Base-by-base conservation (phyloP, 352 stramenopile genomes). In the Phytophthora agathidicida region DNA sequence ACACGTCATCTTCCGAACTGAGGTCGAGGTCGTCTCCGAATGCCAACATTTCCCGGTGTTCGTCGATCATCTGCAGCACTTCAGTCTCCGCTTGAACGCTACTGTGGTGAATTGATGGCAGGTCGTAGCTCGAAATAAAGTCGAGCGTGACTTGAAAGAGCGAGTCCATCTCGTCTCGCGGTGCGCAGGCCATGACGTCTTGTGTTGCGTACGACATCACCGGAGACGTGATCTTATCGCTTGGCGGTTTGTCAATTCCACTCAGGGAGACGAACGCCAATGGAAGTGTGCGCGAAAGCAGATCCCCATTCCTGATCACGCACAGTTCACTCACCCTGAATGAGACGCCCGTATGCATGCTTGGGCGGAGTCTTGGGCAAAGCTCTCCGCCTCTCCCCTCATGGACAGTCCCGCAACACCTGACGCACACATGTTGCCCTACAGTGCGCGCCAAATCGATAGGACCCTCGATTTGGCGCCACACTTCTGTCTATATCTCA, bases 221-320 rank as follows among this genome's bases (percentile, higher is more conserved):
- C 24, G 5, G 17, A 31, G n/a, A 24, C 31, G 56, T 65, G 22
- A 65, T n/a, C n/a, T n/a, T n/a, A n/a, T 65, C 56, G 46, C 24
- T 20, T 32, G 33, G 22, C 22, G 13, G 23, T 55, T 45, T 45
- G 32, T 45, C 51, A 51, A 17, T 22, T 33, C 28, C 17, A 58
- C 41, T 53, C 52, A 54, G 39, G 26, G 33, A 13, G 23, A 19
- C 8, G 47, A 57, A 47, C 17, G 13, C 11, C 6, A 39, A n/a
- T 24, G 28, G n/a, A 16, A 20, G 5, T 19, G 5, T 19, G 7
- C 13, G 17, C 13, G 33, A 35, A 17, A 55, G 37, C 56, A 59
- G 38, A 65, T 65, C 47, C 32, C 39, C 2, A n/a, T 55, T 36
- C 24, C 31, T 30, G 46, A 65, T 65, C 55, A 65, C 55, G 37